phyloP scores from a whole-genome alignment of 768 basidiomycete species.

The Hygrophorus russula region DNA sequence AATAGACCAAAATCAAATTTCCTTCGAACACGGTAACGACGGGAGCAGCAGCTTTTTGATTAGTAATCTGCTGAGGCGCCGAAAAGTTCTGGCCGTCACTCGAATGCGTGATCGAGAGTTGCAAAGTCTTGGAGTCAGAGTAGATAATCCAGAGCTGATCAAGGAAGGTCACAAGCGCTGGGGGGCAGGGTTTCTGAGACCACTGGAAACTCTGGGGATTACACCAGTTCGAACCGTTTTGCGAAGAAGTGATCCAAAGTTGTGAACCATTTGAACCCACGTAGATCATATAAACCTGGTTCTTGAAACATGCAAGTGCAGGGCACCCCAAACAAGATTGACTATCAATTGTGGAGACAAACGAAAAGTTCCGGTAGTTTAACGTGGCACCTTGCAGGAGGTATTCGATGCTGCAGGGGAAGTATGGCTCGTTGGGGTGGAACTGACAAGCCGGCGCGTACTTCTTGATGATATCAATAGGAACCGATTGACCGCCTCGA shows the following conservation, averaged over 20 bases:
- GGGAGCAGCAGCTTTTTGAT: not conserved
- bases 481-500: constrained; percentile 44
- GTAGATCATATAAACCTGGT: not conserved
- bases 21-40: not conserved
- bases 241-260: not conserved
- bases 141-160: constrained; percentile 4
- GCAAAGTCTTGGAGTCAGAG: constrained; percentile 1
- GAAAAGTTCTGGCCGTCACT: constrained; percentile 2
- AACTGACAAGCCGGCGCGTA: constrained; percentile 3
- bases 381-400: constrained; percentile 4
- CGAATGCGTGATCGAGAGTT: constrained; percentile 4
- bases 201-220: not conserved
- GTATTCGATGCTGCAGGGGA: constrained; percentile 4
- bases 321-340: not conserved
- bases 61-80: not conserved
- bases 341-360: not conserved
- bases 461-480: constrained; percentile 5
- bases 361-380: constrained; percentile 3
- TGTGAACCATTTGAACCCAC: not conserved
- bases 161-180: not conserved
- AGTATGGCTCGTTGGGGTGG: constrained; percentile 1
- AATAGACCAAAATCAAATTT: not conserved
- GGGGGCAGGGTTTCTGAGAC: not conserved
- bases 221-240: constrained; percentile 3
- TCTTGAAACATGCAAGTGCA: not conserved